Evolutionary conservation across 148 eudicot species (phyloP), one percentile per base, ranked within the genome.

Genomic region (Heliosperma pusillum): DNA sequence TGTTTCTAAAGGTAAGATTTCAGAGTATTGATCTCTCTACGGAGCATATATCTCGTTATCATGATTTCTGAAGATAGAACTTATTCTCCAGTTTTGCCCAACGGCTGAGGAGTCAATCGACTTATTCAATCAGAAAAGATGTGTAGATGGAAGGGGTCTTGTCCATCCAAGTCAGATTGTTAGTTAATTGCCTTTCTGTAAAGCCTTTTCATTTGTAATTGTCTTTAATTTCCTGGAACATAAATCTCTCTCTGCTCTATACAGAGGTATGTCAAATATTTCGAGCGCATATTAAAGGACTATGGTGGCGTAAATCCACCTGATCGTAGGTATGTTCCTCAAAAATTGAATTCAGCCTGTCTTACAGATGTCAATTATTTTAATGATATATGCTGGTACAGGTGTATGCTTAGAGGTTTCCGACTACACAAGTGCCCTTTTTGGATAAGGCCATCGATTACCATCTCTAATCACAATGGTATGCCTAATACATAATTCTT

Each of bases 391-490:
- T 72, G 65, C 65, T 85, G 53, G 79, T 52, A 63, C 85, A 94
- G 98, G 93, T 94, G 97, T 84, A 92, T 94, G 93, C 89, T 94
- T 17, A 91, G 98, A 79, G 98, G 97, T 74, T 94, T 91, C 78
- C 88, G 97, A 76, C 89, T 94, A 67, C 96, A 86, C 71, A 86
- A 85, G 66, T 94, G 97, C 84, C 97, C 98, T 27, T 92, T 87
- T 66, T 94, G 98, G 98, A 85, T 94, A 76, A 87, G 98, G 87
- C 98, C 98, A 40, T 90, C 97, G 30, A 91, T 94, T 68, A 86
- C 96, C 50, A 86, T 94, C 69, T 91, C 90, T 42, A 81, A 88
- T 81, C 97, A 91, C 75, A 94, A 76, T 57, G 96, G 98, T 93
- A 88, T 47, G 25, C 25, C 71, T 17, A 33, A 88, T 40, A 20